Evolutionary conservation across 1,284 basidiomycete species (phyloP).

Genomic region (Ceratobasidium sp.): DNA sequence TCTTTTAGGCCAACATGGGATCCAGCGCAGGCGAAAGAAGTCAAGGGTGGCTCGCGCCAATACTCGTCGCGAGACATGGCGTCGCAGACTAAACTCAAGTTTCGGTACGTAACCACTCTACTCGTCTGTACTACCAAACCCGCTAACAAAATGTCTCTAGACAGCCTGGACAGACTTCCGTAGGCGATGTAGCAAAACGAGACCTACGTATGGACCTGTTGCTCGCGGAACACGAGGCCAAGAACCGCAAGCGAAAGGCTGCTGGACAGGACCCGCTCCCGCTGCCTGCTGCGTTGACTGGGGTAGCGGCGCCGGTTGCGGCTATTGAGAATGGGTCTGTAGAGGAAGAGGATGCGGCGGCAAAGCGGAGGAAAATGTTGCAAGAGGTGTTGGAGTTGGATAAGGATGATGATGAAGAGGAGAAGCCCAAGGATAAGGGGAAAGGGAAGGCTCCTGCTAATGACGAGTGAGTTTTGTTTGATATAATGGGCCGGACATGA

Average conservation of each 20-base stretch:
- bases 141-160: slow-evolving; percentile 57
- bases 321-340: slow-evolving; percentile 59
- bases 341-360: slow-evolving; percentile 71
- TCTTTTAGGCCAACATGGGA: slow-evolving; percentile 82
- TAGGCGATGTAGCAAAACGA: slow-evolving; percentile 77
- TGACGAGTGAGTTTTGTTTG: slow-evolving; percentile 54
- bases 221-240: slow-evolving; percentile 84
- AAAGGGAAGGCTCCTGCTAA: slow-evolving; percentile 56
- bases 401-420: slow-evolving; percentile 84
- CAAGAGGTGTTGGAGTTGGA: slow-evolving; percentile 88
- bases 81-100: slow-evolving; percentile 95
- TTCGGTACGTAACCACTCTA: slow-evolving; percentile 68
- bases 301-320: slow-evolving; percentile 62
- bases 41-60: slow-evolving; percentile 89
- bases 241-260: slow-evolving; percentile 90
- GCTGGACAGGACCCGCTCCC: slow-evolving; percentile 68
- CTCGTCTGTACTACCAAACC: background rate
- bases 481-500: background rate
- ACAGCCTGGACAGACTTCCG: slow-evolving; percentile 86
- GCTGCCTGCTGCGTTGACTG: slow-evolving; percentile 54
- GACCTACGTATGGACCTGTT: slow-evolving; percentile 88
- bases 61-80: slow-evolving; percentile 92
- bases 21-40: slow-evolving; percentile 85
- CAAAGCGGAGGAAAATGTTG: slow-evolving; percentile 83
- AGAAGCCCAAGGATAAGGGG: slow-evolving; percentile 61